Conservation (phyloP, 1,284 basidiomycete species). For the Puccinia horiana region DNA sequence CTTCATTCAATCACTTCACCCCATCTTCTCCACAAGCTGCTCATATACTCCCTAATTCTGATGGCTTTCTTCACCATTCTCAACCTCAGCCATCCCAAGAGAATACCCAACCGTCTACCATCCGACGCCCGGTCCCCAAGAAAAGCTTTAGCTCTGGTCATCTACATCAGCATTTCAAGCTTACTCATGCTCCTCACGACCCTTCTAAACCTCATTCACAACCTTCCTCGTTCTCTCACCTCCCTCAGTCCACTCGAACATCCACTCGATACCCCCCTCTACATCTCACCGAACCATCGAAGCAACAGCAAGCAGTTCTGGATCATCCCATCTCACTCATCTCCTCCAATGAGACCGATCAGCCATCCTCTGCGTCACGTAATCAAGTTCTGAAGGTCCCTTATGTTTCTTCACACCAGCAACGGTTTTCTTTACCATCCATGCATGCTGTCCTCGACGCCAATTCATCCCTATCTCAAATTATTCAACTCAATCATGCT, state of each 20-base stretch:
- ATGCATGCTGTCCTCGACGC: constrained; percentile 23
- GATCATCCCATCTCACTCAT: not conserved
- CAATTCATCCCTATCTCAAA: not conserved
- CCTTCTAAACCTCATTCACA: constrained; percentile 7
- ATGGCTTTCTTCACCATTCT: not conserved
- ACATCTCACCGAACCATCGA: not conserved
- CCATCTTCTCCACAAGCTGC: not conserved
- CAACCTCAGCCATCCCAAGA: not conserved
- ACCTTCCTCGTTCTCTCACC: constrained; percentile 1
- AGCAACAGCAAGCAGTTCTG: not conserved
- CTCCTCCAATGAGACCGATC: not conserved
- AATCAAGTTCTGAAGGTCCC: not conserved
- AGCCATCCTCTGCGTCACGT: too few species aligned
- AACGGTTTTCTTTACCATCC: constrained; percentile 9
- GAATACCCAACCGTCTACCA: not conserved
- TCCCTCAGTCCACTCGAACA: not conserved
- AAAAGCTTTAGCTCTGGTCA: constrained; percentile 42
- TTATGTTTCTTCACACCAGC: not conserved
- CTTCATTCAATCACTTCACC: constrained; percentile 7
- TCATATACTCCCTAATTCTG: not conserved
- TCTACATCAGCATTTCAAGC: not conserved
- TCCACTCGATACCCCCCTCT: not conserved
- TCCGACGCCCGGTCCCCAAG: constrained; percentile 29
- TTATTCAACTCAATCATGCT: constrained; percentile 2
- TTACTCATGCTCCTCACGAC: not conserved